Evolutionary conservation across 2,329 filamentous ascomycete genomes (phyloP), one percentile per base, ranked within the genome.

Genomic region (Neopestalotiopsis sp.): DNA sequence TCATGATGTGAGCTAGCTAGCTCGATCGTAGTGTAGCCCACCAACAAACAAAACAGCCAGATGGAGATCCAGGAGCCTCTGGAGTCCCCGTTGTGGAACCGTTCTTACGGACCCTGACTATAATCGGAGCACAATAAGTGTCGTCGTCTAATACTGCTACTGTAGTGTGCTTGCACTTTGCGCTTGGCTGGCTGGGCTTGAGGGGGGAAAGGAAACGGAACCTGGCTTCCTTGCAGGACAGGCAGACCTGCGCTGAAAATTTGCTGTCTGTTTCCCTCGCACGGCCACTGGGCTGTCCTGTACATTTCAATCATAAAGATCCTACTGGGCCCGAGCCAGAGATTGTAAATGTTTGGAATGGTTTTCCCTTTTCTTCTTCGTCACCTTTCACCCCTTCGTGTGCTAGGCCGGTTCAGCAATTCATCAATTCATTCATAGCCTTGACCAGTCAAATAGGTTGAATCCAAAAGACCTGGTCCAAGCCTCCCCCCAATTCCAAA

Each of bases 21-120:
- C 49, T 66, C 28, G 45, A 32, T 24, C 28, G 28, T 20, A 53
- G 61, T 49, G 45, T 53, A 53, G 45, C 45, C 45, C 42, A 30
- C 24, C 56, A 20, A 45, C 53, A 66, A 66, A 66, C 63, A 66
- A 62, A 66, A 66, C 63, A 56, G 45, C 45, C 45, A 56, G 63
- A 66, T 58, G 63, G 49, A 57, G 63, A 66, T 28, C 45, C 63
- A 56, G 63, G 63, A 66, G 63, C 42, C 32, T 40, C 28, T 66
- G 49, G 49, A 38, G 40, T 38, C 63, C 28, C 45, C 28, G n/a
- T 38, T 56, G 63, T 66, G 63, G 63, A 34, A 38, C 49, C 57
- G 13, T 58, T 38, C 53, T 38, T 24, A 66, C 53, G 63, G 63
- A 58, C 53, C 63, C 63, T 34, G 53, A 45, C 40, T 49, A 34